Evolutionary conservation across 2,329 filamentous ascomycete genomes (phyloP), one percentile per base, ranked within the genome.

Genomic region (Magnaporthales sp.): DNA sequence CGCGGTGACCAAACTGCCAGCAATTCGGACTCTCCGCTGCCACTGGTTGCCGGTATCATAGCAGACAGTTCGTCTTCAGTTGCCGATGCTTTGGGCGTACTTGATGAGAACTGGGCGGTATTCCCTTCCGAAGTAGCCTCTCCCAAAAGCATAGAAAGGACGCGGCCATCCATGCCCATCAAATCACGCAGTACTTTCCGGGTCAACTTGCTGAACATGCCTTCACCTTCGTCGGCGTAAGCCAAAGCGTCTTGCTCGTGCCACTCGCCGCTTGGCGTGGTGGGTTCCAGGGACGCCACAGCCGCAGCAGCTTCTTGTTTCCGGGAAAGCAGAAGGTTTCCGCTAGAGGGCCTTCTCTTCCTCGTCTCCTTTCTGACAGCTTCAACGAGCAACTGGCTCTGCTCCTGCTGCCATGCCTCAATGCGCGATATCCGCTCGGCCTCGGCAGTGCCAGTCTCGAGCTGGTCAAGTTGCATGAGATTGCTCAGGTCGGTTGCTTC

Each of bases 381-480:
- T 67, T 96, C 91, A 38, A 97, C 77, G 30, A 99, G 80, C 11
- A 92, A 87, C 67, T 87, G 86, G 76, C 93, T 97, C 75, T 99
- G 93, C 73, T 98, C 94, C 73, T 96, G 79, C 67, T 93, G 86
- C 95, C 95, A 99, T 65, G 87, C 86, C 77, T 98, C 94, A 74
- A 99, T 96, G 68, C 94, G 86, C 71, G 89, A 87, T 74, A 89
- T 90, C 74, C 90, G 89, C 71, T 97, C 92, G 56, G 85, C 81
- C 70, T 92, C 89, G 56, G 62, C n/a, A n/a, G 62, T 27, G 22
- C 32, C 62, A 51, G 83, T 81, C 67, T 87, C 83, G 61, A 83
- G 70, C 69, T 85, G 82, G n/a, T 58, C 54, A 22, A 58, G 54
- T 27, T 58, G 22, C 24, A 58, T 58, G 22, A 82, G 72, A 65